Evolutionary conservation across 306 rosid species (phyloP).

Genomic region (Rosa chinensis): DNA sequence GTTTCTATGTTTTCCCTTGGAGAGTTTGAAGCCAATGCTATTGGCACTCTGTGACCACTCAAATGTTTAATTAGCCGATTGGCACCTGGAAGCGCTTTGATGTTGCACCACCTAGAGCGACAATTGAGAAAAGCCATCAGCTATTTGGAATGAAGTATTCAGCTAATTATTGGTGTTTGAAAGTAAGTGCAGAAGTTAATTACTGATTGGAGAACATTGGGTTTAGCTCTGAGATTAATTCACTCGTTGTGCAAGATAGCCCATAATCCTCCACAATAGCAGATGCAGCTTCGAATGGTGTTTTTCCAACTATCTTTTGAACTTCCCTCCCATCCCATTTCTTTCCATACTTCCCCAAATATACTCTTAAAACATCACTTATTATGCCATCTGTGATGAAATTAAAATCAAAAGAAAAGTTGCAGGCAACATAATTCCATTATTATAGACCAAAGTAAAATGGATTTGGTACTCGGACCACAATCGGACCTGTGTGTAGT

Average conservation of each 20-base stretch:
- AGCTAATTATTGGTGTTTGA: not conserved
- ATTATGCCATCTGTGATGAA: constrained; percentile 63
- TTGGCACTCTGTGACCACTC: constrained; percentile 56
- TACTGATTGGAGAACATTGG: constrained; percentile 30
- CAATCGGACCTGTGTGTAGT: constrained; percentile 61
- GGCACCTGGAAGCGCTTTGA: constrained; percentile 86
- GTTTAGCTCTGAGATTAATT: constrained; percentile 59
- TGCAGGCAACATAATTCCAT: not conserved
- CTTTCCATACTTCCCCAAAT: constrained; percentile 63
- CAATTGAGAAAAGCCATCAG: constrained; percentile 25
- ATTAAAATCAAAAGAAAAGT: not conserved
- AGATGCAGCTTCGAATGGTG: constrained; percentile 71
- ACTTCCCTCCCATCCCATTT: constrained; percentile 94
- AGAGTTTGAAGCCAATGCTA: constrained; percentile 92
- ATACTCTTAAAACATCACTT: constrained; percentile 51
- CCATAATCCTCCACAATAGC: constrained; percentile 66
- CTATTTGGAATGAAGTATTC: constrained; percentile 10
- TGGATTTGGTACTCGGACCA: not conserved
- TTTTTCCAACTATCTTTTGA: constrained; percentile 57
- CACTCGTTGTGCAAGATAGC: constrained; percentile 67
- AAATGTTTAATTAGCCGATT: constrained; percentile 81
- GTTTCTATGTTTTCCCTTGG: constrained; percentile 62
- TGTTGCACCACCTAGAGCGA: constrained; percentile 71
- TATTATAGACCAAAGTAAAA: not conserved
- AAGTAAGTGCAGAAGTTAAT: too few species aligned